phyloP scores from a whole-genome alignment of 352 stramenopile genomes.

The Globisporangium perplexum region DNA sequence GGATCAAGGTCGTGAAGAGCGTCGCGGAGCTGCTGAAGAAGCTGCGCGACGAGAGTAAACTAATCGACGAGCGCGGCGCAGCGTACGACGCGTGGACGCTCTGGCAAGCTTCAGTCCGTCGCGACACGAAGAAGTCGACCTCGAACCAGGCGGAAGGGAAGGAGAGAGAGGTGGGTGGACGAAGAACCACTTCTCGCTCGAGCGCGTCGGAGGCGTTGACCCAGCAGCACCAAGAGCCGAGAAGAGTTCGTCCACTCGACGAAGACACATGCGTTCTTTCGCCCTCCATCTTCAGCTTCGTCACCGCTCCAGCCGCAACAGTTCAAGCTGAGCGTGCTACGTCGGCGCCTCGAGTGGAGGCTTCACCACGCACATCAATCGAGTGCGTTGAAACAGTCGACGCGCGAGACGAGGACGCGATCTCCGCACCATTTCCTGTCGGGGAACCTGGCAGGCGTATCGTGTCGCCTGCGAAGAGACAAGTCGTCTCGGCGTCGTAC shows the following conservation, averaged over 20 bases:
- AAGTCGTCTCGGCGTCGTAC: conserved; percentile 4
- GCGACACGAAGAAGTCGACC: not conserved
- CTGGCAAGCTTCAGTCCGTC: not conserved
- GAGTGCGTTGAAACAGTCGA: not conserved
- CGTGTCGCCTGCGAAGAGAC: not conserved
- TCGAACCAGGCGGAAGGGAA: not conserved
- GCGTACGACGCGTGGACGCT: conserved; percentile 44
- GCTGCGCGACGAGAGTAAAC: conserved; percentile 40
- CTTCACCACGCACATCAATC: not conserved
- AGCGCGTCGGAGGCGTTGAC: not conserved
- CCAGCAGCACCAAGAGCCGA: not conserved
- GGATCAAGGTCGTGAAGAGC: conserved; percentile 64
- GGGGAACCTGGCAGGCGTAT: not conserved
- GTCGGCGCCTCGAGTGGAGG: too few relatives aligned
- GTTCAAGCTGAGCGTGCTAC: not conserved
- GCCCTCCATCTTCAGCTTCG: conserved; percentile 7
- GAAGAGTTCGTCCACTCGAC: not conserved
- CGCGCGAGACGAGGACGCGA: not conserved
- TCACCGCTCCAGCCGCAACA: not conserved
- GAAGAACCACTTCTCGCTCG: not conserved
- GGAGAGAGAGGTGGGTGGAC: not conserved
- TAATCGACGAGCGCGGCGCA: conserved; percentile 14
- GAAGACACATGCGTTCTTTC: not conserved
- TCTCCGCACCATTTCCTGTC: not conserved
- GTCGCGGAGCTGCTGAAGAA: conserved; percentile 40